phyloP scores from a whole-genome alignment of 768 basidiomycete genomes.

The Auricularia sp. region DNA sequence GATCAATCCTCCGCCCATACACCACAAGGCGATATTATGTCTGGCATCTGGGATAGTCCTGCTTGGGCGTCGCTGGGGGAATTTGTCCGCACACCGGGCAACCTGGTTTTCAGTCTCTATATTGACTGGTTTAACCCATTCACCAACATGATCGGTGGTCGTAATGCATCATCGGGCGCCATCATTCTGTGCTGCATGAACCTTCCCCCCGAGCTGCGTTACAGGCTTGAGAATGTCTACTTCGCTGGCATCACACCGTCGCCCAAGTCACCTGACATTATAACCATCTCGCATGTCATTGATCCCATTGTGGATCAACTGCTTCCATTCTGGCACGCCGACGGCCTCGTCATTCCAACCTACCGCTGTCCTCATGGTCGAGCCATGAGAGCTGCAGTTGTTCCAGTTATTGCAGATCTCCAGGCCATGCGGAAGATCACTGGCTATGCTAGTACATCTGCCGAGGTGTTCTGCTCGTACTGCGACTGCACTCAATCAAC shows the following conservation, averaged over 20 bases:
- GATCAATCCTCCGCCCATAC: not conserved
- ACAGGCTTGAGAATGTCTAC: conserved; percentile 31
- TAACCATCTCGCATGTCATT: not conserved
- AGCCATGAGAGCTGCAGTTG: conserved; percentile 19
- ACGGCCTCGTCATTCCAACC: conserved; percentile 25
- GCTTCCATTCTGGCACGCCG: conserved; percentile 19
- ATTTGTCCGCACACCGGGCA: not conserved
- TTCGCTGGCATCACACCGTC: conserved; percentile 13
- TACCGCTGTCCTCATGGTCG: conserved; percentile 16
- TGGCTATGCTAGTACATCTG: conserved; percentile 13
- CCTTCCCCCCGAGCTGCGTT: conserved; percentile 25
- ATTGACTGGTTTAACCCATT: conserved; percentile 31
- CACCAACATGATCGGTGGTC: conserved; percentile 21
- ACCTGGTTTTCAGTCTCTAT: conserved; percentile 19
- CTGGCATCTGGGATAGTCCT: not conserved
- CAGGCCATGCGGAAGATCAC: conserved; percentile 24
- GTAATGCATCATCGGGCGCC: conserved; percentile 16
- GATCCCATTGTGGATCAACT: conserved; percentile 31
- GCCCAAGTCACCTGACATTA: not conserved
- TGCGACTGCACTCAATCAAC: not conserved
- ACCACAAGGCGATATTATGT: not conserved
- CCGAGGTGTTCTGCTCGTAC: not conserved
- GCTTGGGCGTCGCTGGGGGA: not conserved
- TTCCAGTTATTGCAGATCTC: conserved; percentile 29
- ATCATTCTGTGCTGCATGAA: conserved; percentile 29